Percentiles rank a stretch among this genome's conserved stretches.
phyloP scores from a whole-genome alignment of 2,329 filamentous ascomycete species.

The Claviceps purpurea region DNA sequence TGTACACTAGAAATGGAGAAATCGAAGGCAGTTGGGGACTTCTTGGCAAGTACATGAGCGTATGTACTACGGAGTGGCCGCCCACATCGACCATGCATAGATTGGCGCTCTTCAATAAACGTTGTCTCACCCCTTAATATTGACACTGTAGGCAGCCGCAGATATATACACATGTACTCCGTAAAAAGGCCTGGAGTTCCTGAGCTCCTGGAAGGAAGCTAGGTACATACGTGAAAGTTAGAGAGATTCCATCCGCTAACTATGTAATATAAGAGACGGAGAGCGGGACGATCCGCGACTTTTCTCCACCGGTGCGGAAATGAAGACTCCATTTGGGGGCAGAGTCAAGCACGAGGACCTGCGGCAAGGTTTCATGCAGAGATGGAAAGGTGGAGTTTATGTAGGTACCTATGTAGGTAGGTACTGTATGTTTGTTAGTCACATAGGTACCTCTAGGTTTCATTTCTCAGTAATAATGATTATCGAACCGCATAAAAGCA shows the following conservation, averaged over 20 bases:
- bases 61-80: too few relatives aligned
- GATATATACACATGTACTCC: neutral
- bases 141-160: neutral
- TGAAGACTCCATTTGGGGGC: neutral
- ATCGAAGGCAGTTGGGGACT: too few relatives aligned
- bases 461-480: too few relatives aligned
- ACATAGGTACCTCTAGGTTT: too few relatives aligned
- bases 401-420: too few relatives aligned
- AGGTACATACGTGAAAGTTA: too few relatives aligned
- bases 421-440: too few relatives aligned
- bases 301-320: neutral
- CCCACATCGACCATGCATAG: neutral
- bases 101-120: neutral
- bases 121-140: neutral
- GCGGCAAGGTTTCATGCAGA: neutral
- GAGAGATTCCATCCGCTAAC: too few relatives aligned
- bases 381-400: neutral
- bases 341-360: neutral
- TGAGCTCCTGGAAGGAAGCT: too few relatives aligned
- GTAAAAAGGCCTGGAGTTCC: neutral
- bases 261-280: neutral
- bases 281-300: neutral
- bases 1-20: too few relatives aligned
- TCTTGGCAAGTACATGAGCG: too few relatives aligned
- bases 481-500: too few relatives aligned